A percentile compares a stretch with the other conserved stretches of the same genome.
Conservation (phyloP, 306 rosid species). For the barrel medic (Medicago truncatula) region MtrunA17r5.0-ANR NC_053042.1:751001-751500, state of each 20-base stretch:
- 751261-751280: conserved; percentile 20
- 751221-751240: conserved; percentile 30
- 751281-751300: conserved; percentile 46
- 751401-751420: conserved; percentile 60
- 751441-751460: neutral
- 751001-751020: conserved; percentile 29
- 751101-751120: conserved; percentile 30
- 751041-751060: conserved; percentile 29
- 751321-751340: conserved; percentile 78
- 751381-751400: conserved; percentile 61
- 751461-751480: conserved; percentile 6
- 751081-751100: conserved; percentile 30
- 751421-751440: neutral
- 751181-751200: conserved; percentile 31
- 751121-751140: conserved; percentile 8
- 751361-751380: conserved; percentile 58
- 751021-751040: conserved; percentile 17
- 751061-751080: conserved; percentile 2
- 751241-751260: conserved; percentile 35
- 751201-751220: conserved; percentile 40
- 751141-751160: conserved; percentile 37
- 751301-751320: conserved; percentile 65
- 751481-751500: conserved; percentile 34
- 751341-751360: conserved; percentile 62
- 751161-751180: conserved; percentile 38